Base-by-base conservation (phyloP, 352 stramenopile genomes). In the Phytopythium sindhum region DNA sequence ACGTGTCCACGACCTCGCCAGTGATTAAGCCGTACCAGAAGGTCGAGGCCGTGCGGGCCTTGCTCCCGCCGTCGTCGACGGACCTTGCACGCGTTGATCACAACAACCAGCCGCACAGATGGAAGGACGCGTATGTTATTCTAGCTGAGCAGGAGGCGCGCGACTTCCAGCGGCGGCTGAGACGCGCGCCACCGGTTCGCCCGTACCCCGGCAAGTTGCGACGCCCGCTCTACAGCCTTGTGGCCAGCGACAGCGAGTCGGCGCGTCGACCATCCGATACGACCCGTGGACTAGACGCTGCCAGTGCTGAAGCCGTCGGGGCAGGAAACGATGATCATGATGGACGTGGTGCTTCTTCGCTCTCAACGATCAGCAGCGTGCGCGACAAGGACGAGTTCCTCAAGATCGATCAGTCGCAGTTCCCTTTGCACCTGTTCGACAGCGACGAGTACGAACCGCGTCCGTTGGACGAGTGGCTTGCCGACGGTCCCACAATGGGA, bases 371-470 rank as follows among this genome's bases (percentile, higher is more conserved):
- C n/a, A 57, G 37, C 24, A 58, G 57, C 28, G 57, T 47, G n/a
- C 60, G 69, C 0, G 69, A 78, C 23, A 58, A 79, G 23, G 81
- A 91, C 19, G 84, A 96, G 48, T 87, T 93, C 24, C 65, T 97
- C 41, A 84, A 95, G 66, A 78, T 97, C 45, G 89, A 97, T 66
- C 84, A 97, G 75, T 96, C 88, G n/a, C 84, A 97, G 70, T 86
- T 97, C 64, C 91, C 91, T 9, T 66, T 98, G 33, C 85, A 97
- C 64, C 63, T 95, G 26, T 98, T 97, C 59, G 91, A 98, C 72
- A 95, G 78, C 60, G 75, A 92, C 54, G 87, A 97, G 73, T 91
- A 86, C 48, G 88, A 97, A 58, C 79, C 77, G 6, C 67, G 84
- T 39, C 75, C 73, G 0, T 87, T 91, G 1, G 72, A 74, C 24